Evolutionary conservation across 2,329 filamentous ascomycete species (phyloP), one percentile per base, ranked within the genome.

Genomic region (Ophiognomonia clavigignenti-juglandacearum): DNA sequence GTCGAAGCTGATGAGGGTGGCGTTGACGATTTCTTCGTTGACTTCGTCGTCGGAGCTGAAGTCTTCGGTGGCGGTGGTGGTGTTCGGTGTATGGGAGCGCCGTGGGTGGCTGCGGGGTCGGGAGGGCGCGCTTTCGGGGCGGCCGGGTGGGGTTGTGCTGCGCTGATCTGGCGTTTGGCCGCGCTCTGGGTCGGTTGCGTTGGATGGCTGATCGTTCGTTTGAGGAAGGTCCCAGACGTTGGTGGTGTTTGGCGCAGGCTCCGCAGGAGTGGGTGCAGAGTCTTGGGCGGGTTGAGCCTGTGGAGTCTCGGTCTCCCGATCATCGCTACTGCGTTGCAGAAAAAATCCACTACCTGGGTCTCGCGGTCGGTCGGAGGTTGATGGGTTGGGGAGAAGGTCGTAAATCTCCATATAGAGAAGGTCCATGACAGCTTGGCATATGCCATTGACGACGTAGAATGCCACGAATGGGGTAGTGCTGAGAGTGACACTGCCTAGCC

Each of bases 1-100:
- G 47, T 82, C 78, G 47, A 82, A 81, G 53, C 75, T 80, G 43
- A 82, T 80, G 5, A 82, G 62, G 0, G 77, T 80, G 2, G 77
- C 72, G 45, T 72, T 77, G 20, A 80, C 64, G 39, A 73, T 68
- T 39, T 78, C 77, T 13, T 56, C 54, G 31, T 73, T 66, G 14
- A 77, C 77, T 40, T 80, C 77, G 44, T 81, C 78, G 39, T 81
- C 78, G 11, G 70, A 77, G 10, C 66, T 72, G 49, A 75, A 77
- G 34, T 78, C 77, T 23, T 51, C 49, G 6, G 45, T n/a, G n/a
- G n/a, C n/a, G n/a, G n/a, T n/a, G n/a, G n/a, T n/a, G n/a, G n/a
- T 36, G 20, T 43, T 45, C 13, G 43, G 44, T n/a, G 26, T 40
- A 16, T 43, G 44, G 27, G 43, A 46, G 23, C 41, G 42, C 14